Conservation (phyloP, 192 early-diverging fungal genomes). For the Coemansia sp. region DNA sequence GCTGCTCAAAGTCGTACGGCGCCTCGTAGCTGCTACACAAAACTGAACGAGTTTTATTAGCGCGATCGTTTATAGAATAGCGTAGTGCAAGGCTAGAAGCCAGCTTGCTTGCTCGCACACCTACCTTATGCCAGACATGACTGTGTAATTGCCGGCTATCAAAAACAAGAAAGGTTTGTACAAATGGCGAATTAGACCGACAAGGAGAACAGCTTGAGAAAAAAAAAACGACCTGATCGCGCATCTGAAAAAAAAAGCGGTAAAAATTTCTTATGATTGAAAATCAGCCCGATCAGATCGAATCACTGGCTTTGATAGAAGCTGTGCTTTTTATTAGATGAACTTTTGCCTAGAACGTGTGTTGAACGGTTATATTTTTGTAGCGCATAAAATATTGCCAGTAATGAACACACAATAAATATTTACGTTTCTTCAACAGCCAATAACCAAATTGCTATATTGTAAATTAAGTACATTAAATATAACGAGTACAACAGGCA, state of each 20-base stretch:
- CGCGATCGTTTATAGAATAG: background rate
- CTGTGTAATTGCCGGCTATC: background rate
- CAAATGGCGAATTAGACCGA: background rate
- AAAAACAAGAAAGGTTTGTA: background rate
- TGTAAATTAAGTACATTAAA: too few species aligned
- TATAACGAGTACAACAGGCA: too few species aligned
- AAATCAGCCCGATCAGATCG: background rate
- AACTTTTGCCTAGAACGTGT: too few species aligned
- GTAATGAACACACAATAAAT: too few species aligned
- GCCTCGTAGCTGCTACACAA: slow-evolving; percentile 19
- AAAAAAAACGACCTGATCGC: background rate
- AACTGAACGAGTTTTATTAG: background rate
- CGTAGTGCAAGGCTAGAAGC: too few species aligned
- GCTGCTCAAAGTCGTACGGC: slow-evolving; percentile 28
- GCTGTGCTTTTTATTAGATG: too few species aligned
- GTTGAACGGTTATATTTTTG: too few species aligned
- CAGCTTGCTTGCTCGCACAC: background rate
- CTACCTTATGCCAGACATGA: background rate
- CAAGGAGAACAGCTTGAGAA: background rate
- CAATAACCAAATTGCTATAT: too few species aligned
- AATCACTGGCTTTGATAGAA: too few species aligned
- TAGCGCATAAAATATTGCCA: too few species aligned
- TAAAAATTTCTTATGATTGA: background rate
- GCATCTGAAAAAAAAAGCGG: background rate
- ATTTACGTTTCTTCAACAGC: too few species aligned